Percentiles rank a stretch among this genome's conserved stretches.
Conservation (phyloP, 2,329 filamentous ascomycete genomes). For the Clonostachys chloroleuca region DNA sequence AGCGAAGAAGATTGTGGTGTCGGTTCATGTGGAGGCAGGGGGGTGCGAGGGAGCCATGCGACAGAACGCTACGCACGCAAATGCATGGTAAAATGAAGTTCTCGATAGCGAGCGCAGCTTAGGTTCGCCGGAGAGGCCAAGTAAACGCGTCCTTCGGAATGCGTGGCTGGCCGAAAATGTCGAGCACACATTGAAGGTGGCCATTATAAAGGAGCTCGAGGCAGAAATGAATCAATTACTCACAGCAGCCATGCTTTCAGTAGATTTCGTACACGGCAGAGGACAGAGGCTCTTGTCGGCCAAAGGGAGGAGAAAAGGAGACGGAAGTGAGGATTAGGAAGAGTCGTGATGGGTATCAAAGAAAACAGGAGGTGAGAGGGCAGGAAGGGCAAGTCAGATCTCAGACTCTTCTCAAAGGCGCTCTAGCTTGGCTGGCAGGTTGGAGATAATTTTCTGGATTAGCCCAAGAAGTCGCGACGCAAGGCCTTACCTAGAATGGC, state of each 20-base stretch:
- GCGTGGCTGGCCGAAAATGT: too few species aligned
- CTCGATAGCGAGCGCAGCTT: too few species aligned
- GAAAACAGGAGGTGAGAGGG: background rate
- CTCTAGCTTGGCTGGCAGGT: constrained; percentile 1
- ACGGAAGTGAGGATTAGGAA: constrained; percentile 1
- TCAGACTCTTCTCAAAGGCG: background rate
- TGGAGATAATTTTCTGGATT: constrained; percentile 8
- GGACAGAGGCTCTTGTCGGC: background rate
- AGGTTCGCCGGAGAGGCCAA: too few species aligned
- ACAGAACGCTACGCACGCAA: too few species aligned
- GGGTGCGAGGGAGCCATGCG: constrained; percentile 1
- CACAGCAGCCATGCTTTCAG: constrained; percentile 36
- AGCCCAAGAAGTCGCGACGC: constrained; percentile 1
- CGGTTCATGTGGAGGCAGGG: constrained; percentile 3
- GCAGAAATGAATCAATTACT: constrained; percentile 13
- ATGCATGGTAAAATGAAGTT: too few species aligned
- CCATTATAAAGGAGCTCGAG: constrained; percentile 1
- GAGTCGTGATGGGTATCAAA: constrained; percentile 4
- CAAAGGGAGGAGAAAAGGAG: constrained; percentile 1
- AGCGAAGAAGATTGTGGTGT: background rate
- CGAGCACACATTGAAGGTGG: background rate
- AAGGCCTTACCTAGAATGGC: background rate
- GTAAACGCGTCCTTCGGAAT: too few species aligned
- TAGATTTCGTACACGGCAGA: background rate
- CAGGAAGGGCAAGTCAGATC: background rate